A percentile compares a stretch with the other conserved stretches of the same genome.
phyloP scores from a whole-genome alignment of 495 filamentous ascomycete genomes.

The Neurospora sp. region DNA sequence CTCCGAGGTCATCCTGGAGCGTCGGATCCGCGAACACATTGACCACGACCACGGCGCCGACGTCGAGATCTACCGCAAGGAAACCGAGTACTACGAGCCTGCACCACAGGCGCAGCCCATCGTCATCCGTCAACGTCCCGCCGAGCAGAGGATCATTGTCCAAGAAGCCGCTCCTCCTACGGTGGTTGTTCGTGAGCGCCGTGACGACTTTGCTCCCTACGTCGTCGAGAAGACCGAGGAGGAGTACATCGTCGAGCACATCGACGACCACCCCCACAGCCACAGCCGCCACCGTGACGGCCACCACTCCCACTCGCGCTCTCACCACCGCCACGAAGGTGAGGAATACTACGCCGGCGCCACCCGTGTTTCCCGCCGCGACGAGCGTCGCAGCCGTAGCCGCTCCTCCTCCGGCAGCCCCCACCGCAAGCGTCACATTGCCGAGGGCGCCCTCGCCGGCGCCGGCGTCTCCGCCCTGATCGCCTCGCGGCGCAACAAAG shows the following conservation, averaged over 20 bases:
- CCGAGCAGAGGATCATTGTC: conserved; percentile 63
- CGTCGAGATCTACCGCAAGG: conserved; percentile 52
- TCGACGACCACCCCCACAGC: conserved; percentile 35
- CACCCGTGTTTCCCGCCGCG: conserved; percentile 28
- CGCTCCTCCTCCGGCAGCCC: conserved; percentile 30
- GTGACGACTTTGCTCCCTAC: conserved; percentile 42
- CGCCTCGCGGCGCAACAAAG: too few species aligned
- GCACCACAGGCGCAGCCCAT: conserved; percentile 46
- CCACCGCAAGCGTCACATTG: conserved; percentile 70
- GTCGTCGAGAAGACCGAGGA: conserved; percentile 41
- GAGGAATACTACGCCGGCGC: conserved; percentile 36
- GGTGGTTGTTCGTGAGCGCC: conserved; percentile 51
- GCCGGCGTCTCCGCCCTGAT: conserved; percentile 46
- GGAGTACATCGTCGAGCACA: conserved; percentile 34
- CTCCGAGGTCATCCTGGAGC: conserved; percentile 37
- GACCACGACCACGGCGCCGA: conserved; percentile 37
- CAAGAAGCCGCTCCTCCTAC: conserved; percentile 56
- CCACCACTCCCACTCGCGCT: conserved; percentile 9
- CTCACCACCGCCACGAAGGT: conserved; percentile 25
- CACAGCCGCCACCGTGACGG: conserved; percentile 42
- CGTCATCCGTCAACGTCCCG: conserved; percentile 51
- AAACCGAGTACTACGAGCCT: conserved; percentile 57
- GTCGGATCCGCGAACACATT: conserved; percentile 32
- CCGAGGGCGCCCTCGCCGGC: conserved; percentile 75
- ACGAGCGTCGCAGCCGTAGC: conserved; percentile 7